phyloP scores from a whole-genome alignment of 352 stramenopile genomes.

The Globisporangium uncinulatum region DNA sequence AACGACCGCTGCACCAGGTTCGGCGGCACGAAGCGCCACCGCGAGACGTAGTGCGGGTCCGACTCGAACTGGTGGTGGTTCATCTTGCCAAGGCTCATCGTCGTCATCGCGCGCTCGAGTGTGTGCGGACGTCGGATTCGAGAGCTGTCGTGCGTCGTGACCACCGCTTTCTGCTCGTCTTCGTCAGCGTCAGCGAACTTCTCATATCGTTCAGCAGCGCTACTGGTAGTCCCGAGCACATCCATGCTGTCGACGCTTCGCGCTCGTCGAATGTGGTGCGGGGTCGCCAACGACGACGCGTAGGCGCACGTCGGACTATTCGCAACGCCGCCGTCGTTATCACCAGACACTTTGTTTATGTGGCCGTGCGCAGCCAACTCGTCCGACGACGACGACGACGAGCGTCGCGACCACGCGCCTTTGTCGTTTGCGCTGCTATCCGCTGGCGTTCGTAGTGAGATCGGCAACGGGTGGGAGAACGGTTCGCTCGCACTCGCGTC shows the following conservation, averaged over 20 bases:
- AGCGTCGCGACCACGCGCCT: not conserved
- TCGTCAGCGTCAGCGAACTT: not conserved
- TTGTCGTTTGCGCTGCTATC: not conserved
- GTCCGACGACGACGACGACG: conserved; percentile 7
- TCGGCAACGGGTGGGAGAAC: conserved; percentile 66
- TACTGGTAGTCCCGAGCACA: not conserved
- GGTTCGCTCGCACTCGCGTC: conserved; percentile 48
- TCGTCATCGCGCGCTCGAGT: conserved; percentile 27
- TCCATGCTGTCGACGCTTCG: conserved; percentile 22
- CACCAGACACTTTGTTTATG: not conserved
- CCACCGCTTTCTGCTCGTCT: not conserved
- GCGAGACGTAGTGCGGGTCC: conserved; percentile 26
- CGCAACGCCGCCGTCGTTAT: not conserved
- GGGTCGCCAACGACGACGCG: not conserved
- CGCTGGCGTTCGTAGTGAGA: conserved; percentile 35
- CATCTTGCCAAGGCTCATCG: conserved; percentile 23
- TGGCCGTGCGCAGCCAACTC: not conserved
- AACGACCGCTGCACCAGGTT: conserved; percentile 55
- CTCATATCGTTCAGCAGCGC: not conserved
- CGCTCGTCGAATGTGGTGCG: conserved; percentile 13
- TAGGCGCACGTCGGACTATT: not conserved
- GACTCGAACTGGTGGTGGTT: conserved; percentile 26
- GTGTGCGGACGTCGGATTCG: not conserved
- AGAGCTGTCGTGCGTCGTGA: conserved; percentile 4
- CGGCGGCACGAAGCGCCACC: conserved; percentile 58